Evolutionary conservation across 345 rosid genomes (phyloP).

Genomic region (Hirschfeldia incana): DNA sequence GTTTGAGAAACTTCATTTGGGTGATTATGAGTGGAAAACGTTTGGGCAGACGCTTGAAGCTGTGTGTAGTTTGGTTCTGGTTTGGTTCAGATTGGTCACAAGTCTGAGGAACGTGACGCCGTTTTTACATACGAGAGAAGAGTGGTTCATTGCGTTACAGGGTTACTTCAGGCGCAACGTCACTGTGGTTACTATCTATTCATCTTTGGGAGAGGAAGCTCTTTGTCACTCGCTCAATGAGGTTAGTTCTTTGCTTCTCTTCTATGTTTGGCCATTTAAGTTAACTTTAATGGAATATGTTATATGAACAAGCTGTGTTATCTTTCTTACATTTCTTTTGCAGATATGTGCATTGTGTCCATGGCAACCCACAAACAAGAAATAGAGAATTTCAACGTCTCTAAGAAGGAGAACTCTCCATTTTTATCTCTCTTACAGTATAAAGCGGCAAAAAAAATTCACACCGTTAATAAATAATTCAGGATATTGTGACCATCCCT

Average conservation of each 20-base stretch:
- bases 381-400: neutral
- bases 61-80: conserved; percentile 81
- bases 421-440: neutral
- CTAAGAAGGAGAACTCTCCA: neutral
- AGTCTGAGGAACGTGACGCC: conserved; percentile 77
- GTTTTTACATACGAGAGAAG: conserved; percentile 93
- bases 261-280: conserved; percentile 9
- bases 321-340: neutral
- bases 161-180: conserved; percentile 88
- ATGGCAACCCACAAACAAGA: conserved; percentile 3
- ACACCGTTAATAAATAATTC: neutral
- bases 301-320: conserved; percentile 13
- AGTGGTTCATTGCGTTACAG: conserved; percentile 89
- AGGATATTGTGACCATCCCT: neutral
- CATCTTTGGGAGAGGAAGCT: conserved; percentile 96
- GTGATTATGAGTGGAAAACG: conserved; percentile 85
- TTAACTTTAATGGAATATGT: neutral
- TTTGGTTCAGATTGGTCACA: conserved; percentile 68
- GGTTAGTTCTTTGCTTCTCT: conserved; percentile 49
- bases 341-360: conserved; percentile 15
- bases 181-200: conserved; percentile 90
- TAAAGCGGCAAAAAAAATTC: neutral
- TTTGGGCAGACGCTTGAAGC: conserved; percentile 61
- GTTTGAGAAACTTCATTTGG: conserved; percentile 94
- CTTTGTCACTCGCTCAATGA: conserved; percentile 95